Evolutionary conservation across 2,329 filamentous ascomycete species (phyloP), one percentile per base, ranked within the genome.

Genomic region (Hirsutella minnesotensis): DNA sequence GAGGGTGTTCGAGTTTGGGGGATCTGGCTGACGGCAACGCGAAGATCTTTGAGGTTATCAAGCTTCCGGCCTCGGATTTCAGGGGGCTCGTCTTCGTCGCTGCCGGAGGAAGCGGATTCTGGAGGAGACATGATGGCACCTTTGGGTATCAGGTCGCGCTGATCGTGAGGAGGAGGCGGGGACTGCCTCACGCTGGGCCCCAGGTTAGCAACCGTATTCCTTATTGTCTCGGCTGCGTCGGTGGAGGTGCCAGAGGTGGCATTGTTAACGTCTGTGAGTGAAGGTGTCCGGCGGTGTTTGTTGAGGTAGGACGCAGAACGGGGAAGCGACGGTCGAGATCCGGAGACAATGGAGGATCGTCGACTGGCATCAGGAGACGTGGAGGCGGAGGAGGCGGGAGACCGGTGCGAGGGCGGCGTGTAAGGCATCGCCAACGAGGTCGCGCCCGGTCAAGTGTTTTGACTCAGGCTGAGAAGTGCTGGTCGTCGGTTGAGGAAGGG

Each of bases 51-150:
- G n/a, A 76, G 58, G 49, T 69, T 73, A 46, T 72, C 68, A 10
- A 72, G 62, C 40, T 67, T 63, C 39, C 72, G 65, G n/a, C 66
- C 70, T 4, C 70, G 64, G 5, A 65, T 55, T 41, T 69, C 61
- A 2, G 59, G 61, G 20, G 53, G 65, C 52, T 77, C 80, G 55
- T 94, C 87, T 52, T 94, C 87, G 58, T 95, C 89, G 61, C 89
- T 88, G 21, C 82, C 89, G 51, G 82, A 84, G 33, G 77, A 75
- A 7, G 76, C 74, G 29, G 89, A 95, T 55, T 95, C 90, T 9
- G 90, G 90, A 30, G 90, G 90, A 0, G 90, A 95, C 46, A 94
- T 85, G 52, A 95, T 78, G 49, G 86, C 88, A 47, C 86, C 87
- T 48, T 79, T 77, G 35, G 88, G 87, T 61, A 95, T 92, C 49